These are phyloP conservation scores for Acarospora socialis DNA, from an alignment of 2,329 filamentous ascomycete species.

Conservation along the genomic window DNA sequence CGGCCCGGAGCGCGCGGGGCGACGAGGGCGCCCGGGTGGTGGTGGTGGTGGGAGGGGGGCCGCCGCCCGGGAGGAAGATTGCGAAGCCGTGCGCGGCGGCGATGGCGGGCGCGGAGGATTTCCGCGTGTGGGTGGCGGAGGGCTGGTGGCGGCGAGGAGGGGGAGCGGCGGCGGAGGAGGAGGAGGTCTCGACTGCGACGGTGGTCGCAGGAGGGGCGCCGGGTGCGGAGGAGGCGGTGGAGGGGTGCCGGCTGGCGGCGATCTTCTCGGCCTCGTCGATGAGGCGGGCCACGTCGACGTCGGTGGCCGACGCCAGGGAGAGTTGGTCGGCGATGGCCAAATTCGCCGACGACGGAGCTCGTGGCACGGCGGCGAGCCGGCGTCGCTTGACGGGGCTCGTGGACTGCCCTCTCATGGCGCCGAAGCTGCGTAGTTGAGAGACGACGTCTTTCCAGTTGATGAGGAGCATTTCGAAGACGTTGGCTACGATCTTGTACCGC, in stretches of 20 bases:
- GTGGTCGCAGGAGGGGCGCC: neutral
- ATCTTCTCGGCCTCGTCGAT: no score
- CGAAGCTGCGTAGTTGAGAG: conserved; percentile 41
- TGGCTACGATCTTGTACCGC: conserved; percentile 44
- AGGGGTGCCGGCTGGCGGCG: neutral
- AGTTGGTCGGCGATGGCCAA: neutral
- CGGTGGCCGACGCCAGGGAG: neutral
- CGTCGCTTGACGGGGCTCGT: neutral
- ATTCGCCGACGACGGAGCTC: conserved; percentile 3
- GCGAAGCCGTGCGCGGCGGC: neutral
- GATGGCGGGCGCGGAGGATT: neutral
- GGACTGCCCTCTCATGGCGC: conserved; percentile 14
- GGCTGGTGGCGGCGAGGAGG: neutral
- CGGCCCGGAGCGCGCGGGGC: neutral
- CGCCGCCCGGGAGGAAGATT: neutral
- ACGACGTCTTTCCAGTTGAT: conserved; percentile 51
- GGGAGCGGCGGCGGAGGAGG: neutral
- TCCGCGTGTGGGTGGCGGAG: neutral
- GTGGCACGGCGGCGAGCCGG: conserved; percentile 4
- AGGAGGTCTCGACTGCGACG: neutral
- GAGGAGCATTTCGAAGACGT: conserved; percentile 51
- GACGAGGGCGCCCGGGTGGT: neutral
- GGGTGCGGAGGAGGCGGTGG: neutral
- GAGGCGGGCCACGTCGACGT: no score
- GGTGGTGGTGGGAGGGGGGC: neutral